Evolutionary conservation across 805 yeast species (phyloP).

Genomic region (Wickerhamomyces kurtzmanii): DNA sequence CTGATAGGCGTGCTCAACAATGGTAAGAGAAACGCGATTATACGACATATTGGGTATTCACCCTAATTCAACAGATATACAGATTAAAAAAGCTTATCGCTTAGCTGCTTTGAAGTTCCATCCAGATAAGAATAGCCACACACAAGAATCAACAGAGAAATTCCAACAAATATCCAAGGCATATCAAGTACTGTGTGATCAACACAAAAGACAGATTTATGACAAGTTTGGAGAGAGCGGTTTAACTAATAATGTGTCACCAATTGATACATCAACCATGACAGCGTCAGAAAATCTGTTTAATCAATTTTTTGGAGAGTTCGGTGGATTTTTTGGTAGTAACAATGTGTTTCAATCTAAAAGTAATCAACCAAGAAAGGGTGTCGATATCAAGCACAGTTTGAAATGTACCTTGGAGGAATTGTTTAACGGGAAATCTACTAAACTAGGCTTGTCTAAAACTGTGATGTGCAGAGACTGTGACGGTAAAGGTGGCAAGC

Average conservation of each 20-base stretch:
- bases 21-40: constrained; percentile 63
- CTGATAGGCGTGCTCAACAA: too few species aligned
- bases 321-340: constrained; percentile 18
- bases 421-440: constrained; percentile 44
- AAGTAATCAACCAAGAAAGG: constrained; percentile 18
- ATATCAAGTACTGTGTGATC: constrained; percentile 50
- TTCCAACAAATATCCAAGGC: constrained; percentile 61
- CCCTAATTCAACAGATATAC: constrained; percentile 32
- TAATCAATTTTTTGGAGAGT: constrained; percentile 19
- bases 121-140: constrained; percentile 52
- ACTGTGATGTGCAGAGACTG: constrained; percentile 40
- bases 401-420: constrained; percentile 44
- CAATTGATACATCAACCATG: background rate
- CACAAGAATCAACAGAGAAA: constrained; percentile 36
- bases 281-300: constrained; percentile 19
- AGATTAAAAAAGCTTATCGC: constrained; percentile 48
- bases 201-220: constrained; percentile 33
- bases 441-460: constrained; percentile 45
- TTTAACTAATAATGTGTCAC: constrained; percentile 19
- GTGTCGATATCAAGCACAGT: constrained; percentile 48
- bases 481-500: constrained; percentile 39
- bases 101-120: constrained; percentile 41
- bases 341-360: constrained; percentile 19
- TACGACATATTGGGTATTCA: constrained; percentile 53
- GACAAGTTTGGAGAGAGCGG: constrained; percentile 43